Evolutionary conservation across 1,284 basidiomycete genomes (phyloP).

Genomic region (Dichomitus squalens): DNA sequence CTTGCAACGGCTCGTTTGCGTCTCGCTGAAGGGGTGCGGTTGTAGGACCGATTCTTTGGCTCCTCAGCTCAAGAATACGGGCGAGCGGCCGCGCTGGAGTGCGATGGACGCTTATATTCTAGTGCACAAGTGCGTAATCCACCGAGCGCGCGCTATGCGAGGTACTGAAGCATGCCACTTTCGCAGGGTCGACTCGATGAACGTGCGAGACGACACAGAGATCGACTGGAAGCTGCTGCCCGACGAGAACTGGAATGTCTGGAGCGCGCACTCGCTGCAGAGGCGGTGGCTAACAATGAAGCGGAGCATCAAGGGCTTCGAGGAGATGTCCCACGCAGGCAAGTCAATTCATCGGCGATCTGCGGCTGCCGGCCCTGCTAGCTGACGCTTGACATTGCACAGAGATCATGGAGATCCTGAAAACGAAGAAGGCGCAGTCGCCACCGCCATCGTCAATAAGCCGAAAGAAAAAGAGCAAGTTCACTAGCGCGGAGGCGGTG

Average conservation of each 20-base stretch:
- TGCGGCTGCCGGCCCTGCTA: background rate
- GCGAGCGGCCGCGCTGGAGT: conserved; percentile 71
- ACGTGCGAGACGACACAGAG: conserved; percentile 78
- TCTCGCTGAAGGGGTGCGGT: background rate
- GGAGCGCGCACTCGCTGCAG: conserved; percentile 77
- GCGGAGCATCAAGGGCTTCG: conserved; percentile 67
- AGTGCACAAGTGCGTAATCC: conserved; percentile 68
- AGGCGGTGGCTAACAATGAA: conserved; percentile 81
- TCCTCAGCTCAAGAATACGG: conserved; percentile 70
- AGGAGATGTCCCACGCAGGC: conserved; percentile 80
- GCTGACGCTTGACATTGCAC: background rate
- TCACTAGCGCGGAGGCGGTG: conserved; percentile 56
- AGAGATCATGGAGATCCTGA: conserved; percentile 82
- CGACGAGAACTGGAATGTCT: conserved; percentile 79
- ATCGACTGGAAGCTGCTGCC: conserved; percentile 79
- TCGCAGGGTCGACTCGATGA: conserved; percentile 67
- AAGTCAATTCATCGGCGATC: conserved; percentile 22
- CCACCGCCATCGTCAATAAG: conserved; percentile 42
- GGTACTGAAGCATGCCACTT: background rate
- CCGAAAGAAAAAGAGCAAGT: conserved; percentile 46
- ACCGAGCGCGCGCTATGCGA: background rate
- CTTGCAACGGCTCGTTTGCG: background rate
- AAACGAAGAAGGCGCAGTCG: conserved; percentile 64
- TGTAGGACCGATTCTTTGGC: conserved; percentile 74
- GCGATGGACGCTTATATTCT: conserved; percentile 75